Evolutionary conservation across 2,329 filamentous ascomycete genomes (phyloP).

Genomic region (Aspergillaceae sp.): DNA sequence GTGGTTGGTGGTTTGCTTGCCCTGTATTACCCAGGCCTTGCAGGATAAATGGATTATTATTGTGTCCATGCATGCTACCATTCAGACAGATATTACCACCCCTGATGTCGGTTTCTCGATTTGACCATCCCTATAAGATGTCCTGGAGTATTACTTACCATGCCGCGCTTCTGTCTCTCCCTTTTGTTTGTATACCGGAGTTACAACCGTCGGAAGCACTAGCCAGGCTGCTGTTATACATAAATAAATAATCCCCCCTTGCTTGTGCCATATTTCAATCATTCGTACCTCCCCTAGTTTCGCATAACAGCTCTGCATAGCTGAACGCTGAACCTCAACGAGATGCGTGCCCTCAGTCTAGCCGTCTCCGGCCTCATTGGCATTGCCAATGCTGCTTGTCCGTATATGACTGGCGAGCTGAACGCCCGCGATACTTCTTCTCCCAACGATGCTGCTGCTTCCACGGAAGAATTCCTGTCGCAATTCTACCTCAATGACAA

Average conservation of each 20-base stretch:
- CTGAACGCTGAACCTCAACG: background rate
- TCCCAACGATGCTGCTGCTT: slow-evolving; percentile 16
- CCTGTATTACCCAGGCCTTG: no score
- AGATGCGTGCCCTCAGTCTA: slow-evolving; percentile 20
- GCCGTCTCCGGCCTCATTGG: slow-evolving; percentile 18
- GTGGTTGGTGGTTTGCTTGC: no score
- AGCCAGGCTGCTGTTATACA: no score
- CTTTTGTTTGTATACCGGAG: no score
- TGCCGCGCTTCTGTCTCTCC: no score
- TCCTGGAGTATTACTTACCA: no score
- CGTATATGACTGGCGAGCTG: slow-evolving; percentile 32
- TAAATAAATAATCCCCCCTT: no score
- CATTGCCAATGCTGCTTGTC: slow-evolving; percentile 32
- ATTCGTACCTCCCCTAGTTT: background rate
- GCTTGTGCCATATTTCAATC: background rate
- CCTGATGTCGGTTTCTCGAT: no score
- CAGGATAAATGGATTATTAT: background rate
- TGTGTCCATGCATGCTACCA: background rate
- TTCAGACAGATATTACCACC: no score
- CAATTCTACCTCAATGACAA: slow-evolving; percentile 46
- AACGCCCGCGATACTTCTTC: slow-evolving; percentile 14
- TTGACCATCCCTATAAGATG: no score
- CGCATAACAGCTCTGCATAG: background rate
- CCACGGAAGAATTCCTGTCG: slow-evolving; percentile 35
- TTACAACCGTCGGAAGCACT: no score